phyloP scores from a whole-genome alignment of 495 filamentous ascomycete genomes.

The Tuber borchii region DNA sequence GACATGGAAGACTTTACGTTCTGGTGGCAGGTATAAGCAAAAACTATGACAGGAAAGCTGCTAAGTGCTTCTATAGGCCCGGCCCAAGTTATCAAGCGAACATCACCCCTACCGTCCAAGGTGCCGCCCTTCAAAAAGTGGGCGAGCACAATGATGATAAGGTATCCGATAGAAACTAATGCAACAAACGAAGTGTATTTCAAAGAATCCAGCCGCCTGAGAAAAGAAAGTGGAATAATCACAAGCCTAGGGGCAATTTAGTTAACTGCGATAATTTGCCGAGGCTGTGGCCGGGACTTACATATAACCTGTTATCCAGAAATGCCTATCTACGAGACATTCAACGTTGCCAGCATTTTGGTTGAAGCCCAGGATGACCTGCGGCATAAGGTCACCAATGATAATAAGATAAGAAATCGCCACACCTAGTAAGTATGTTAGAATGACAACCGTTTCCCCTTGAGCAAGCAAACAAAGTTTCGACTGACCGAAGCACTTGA shows the following conservation, averaged over 20 bases:
- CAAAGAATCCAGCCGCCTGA: slow-evolving; percentile 82
- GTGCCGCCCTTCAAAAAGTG: slow-evolving; percentile 80
- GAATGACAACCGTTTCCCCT: background rate
- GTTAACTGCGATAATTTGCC: background rate
- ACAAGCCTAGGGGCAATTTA: slow-evolving; percentile 57
- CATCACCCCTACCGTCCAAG: slow-evolving; percentile 59
- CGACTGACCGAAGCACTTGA: slow-evolving; percentile 78
- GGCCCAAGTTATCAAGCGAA: slow-evolving; percentile 68
- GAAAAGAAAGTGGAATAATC: slow-evolving; percentile 87
- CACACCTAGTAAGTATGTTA: slow-evolving; percentile 49
- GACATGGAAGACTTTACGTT: slow-evolving; percentile 56
- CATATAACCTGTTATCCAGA: slow-evolving; percentile 99
- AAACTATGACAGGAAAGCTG: slow-evolving; percentile 89
- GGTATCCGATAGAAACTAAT: slow-evolving; percentile 83
- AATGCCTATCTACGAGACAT: slow-evolving; percentile 79
- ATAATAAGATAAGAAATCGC: slow-evolving; percentile 97
- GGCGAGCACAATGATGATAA: slow-evolving; percentile 83
- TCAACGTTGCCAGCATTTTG: slow-evolving; percentile 53
- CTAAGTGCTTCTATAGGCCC: slow-evolving; percentile 71
- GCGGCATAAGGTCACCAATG: slow-evolving; percentile 97
- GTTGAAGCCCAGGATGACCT: slow-evolving; percentile 70
- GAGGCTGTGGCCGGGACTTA: slow-evolving; percentile 43
- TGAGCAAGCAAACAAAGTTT: background rate
- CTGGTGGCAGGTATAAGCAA: slow-evolving; percentile 97
- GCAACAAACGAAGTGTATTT: slow-evolving; percentile 96